These are phyloP conservation scores for Cercospora janseana DNA, from an alignment of 2,329 filamentous ascomycete genomes.

Conservation along the genomic window DNA sequence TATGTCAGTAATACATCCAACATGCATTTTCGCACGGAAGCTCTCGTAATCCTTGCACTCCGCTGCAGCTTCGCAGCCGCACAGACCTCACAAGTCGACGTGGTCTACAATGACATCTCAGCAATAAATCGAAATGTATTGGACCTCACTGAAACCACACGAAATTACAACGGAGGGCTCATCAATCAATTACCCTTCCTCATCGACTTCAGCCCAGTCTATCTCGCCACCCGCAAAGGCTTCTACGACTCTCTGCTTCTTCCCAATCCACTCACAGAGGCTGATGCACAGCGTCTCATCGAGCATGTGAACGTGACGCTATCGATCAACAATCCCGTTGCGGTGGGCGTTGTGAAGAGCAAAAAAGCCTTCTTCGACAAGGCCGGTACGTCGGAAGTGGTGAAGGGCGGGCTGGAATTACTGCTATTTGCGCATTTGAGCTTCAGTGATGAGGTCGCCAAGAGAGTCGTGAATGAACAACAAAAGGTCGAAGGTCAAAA, in stretches of 20 bases:
- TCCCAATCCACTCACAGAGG: slow-evolving; percentile 11
- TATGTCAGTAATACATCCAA: too few species aligned
- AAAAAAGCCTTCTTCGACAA: slow-evolving; percentile 10
- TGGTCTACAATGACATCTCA: slow-evolving; percentile 10
- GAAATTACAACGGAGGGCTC: slow-evolving; percentile 9
- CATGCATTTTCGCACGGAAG: not conserved
- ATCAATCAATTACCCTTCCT: slow-evolving; percentile 6
- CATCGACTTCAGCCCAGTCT: slow-evolving; percentile 16
- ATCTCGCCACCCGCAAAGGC: slow-evolving; percentile 23
- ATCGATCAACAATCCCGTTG: slow-evolving; percentile 19
- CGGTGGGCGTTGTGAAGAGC: slow-evolving; percentile 4
- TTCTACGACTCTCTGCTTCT: slow-evolving; percentile 21
- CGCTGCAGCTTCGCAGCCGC: not conserved
- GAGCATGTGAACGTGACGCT: slow-evolving; percentile 21
- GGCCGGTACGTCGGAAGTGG: not conserved
- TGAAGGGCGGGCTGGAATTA: slow-evolving; percentile 10
- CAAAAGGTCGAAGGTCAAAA: slow-evolving; percentile 4
- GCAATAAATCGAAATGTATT: slow-evolving; percentile 8
- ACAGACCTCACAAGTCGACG: slow-evolving; percentile 2
- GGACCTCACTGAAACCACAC: slow-evolving; percentile 5
- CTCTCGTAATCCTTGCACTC: not conserved
- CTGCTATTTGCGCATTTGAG: slow-evolving; percentile 11
- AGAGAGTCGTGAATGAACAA: not conserved
- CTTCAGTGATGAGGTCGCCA: slow-evolving; percentile 14
- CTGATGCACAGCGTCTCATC: slow-evolving; percentile 18